Base-by-base conservation (phyloP, 805 yeast genomes). In the Candida oleophila region DNA sequence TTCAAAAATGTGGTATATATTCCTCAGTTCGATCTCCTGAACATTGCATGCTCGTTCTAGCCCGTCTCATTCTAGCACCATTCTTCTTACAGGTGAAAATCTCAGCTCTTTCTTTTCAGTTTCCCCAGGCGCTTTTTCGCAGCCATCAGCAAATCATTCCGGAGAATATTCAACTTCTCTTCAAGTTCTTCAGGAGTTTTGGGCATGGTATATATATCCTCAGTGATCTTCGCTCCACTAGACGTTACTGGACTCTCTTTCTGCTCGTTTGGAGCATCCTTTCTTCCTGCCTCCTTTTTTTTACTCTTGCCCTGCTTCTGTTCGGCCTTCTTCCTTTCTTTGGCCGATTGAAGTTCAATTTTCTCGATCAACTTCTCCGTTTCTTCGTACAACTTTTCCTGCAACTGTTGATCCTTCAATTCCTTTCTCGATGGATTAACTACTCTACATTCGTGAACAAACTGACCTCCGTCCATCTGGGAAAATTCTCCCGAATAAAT, bases 401-500 rank as follows among this genome's bases (percentile, higher is more conserved):
- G 94, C 46, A 89, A 64, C 40, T 74, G 83, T 15, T 58, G 73
- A 57, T 87, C 87, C 16, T 73, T 67, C 47, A 83, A 77, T 62
- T 91, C 97, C 37, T 68, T 62, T 53, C 96, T 76, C 79, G 81
- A 52, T 49, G 81, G 71, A 48, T 68, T 57, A 40, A 77, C 60
- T n/a, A 80, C 60, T 14, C 72, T 66, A 64, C 97, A 88, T 57
- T 91, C 94, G 41, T 85, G 83, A 45, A 89, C 71, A 59, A 86
- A 80, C 45, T 81, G 74, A 2, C 89, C 94, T 19, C 92, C 89
- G 19, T 73, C 73, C 37, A 74, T 63, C 16, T 76, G 78, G 33
- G 77, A 78, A 21, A 89, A 71, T 14, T 86, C 82, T 0, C 97
- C 96, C 5, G 86, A 78, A 74, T 74, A 78, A 41, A 87, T 59